phyloP scores from a whole-genome alignment of 305 asterid genomes.

The Solanum hybrid region DNA sequence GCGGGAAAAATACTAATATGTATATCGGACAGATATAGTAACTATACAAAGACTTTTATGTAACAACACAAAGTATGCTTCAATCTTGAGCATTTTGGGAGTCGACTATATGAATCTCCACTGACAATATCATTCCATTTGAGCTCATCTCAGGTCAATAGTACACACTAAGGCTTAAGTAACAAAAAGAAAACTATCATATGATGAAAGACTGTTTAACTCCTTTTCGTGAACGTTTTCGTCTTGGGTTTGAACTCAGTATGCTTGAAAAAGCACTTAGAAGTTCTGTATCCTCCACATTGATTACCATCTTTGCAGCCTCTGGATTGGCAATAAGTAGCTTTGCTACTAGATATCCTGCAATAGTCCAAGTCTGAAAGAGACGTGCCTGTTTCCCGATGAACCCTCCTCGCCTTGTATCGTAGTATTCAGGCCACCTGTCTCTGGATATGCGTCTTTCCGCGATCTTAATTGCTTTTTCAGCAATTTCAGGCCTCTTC shows the following conservation, averaged over 20 bases:
- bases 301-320: slow-evolving; percentile 66
- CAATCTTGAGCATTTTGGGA: neutral
- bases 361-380: slow-evolving; percentile 86
- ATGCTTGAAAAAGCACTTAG: slow-evolving; percentile 55
- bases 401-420: slow-evolving; percentile 82
- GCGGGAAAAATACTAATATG: neutral
- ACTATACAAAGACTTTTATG: neutral
- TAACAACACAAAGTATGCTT: neutral
- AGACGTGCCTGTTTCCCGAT: slow-evolving; percentile 86
- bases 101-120: neutral
- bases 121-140: neutral
- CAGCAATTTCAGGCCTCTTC: slow-evolving; percentile 81
- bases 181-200: slow-evolving; percentile 12
- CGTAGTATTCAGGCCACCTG: slow-evolving; percentile 94
- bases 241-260: slow-evolving; percentile 54
- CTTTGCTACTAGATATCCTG: slow-evolving; percentile 87
- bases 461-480: slow-evolving; percentile 65
- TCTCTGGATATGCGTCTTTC: slow-evolving; percentile 60
- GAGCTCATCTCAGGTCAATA: neutral
- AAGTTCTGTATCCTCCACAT: slow-evolving; percentile 65
- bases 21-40: neutral
- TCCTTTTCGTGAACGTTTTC: slow-evolving; percentile 53
- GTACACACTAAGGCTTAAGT: neutral
- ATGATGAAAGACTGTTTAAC: slow-evolving; percentile 53
- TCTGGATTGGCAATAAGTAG: slow-evolving; percentile 62